Evolutionary conservation across 2,329 filamentous ascomycete genomes (phyloP), one percentile per base, ranked within the genome.

Genomic region (Penicillium crustosum): DNA sequence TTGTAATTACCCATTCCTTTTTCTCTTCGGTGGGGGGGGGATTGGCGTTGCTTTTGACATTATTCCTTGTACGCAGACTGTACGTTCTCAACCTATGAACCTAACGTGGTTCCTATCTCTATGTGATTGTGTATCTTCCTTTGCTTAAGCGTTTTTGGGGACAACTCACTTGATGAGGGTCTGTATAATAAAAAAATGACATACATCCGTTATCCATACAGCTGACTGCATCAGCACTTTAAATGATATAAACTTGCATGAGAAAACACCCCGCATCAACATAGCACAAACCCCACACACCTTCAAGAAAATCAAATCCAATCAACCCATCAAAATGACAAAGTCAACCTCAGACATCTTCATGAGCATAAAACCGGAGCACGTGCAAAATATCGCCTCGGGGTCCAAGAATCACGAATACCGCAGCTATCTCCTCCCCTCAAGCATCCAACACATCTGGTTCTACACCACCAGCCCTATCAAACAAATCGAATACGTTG

Each of bases 361-460:
- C 53, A 76, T 86, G 53, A 80, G 80, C 15, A 75, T 85, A 4
- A 72, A 79, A 36, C 72, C 77, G 0, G 67, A 79, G 8, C 76
- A 80, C 2, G 77, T 86, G n/a, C 67, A 19, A 21, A 64, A 63
- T 17, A 66, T 64, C 25, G 58, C 41, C 13, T 39, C 33, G 4
- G 19, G 54, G 1, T 13, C 42, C 3, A 81, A 82, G 54, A 77
- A 84, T 54, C 80, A 86, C 65, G 78, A 88, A 52, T 82, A 83
- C 58, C 78, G 85, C 43, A 72, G 75, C 17, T 87, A 83, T 73
- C 80, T 77, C 49, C 79, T 89, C 2, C 59, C 58, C 12, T 67
- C 75, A 3, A 76, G 79, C 17, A 82, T 87, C 6, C 76, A 72
- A 19, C 83, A 86, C n/a, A 78, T 87, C 64, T 89, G 86, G 86